Evolutionary conservation across 2,329 filamentous ascomycete genomes (phyloP).

Genomic region (Fusarium circinatum): DNA sequence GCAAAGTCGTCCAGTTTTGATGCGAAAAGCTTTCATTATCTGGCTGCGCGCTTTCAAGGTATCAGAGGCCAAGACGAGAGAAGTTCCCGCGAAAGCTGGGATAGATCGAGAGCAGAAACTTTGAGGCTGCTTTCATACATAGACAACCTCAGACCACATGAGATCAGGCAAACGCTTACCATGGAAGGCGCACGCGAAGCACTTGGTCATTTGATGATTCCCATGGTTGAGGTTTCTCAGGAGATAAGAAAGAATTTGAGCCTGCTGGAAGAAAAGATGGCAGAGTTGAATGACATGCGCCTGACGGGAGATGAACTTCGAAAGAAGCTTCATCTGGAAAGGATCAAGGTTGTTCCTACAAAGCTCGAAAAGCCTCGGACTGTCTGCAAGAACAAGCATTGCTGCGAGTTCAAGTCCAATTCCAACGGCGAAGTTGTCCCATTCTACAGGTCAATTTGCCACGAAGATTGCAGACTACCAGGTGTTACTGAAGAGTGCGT

Average conservation of each 20-base stretch:
- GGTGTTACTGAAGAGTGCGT: slow-evolving; percentile 5
- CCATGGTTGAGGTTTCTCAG: slow-evolving; percentile 31
- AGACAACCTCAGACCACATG: slow-evolving; percentile 16
- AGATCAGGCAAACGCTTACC: slow-evolving; percentile 29
- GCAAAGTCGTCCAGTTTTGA: slow-evolving; percentile 29
- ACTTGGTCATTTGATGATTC: slow-evolving; percentile 14
- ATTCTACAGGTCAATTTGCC: slow-evolving; percentile 29
- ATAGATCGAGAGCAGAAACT: slow-evolving; percentile 18
- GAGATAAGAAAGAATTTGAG: slow-evolving; percentile 12
- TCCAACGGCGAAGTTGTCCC: not conserved
- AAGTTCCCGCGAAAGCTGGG: slow-evolving; percentile 28
- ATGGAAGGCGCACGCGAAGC: slow-evolving; percentile 24
- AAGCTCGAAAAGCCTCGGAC: slow-evolving; percentile 15
- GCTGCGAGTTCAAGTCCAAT: slow-evolving; percentile 18
- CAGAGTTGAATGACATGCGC: slow-evolving; percentile 2
- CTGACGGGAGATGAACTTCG: not conserved
- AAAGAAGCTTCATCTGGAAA: slow-evolving; percentile 6
- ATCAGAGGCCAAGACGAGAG: not conserved
- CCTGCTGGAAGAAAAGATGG: not conserved
- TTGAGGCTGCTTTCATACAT: slow-evolving; percentile 16
- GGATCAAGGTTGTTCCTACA: not conserved
- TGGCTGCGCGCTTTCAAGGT: slow-evolving; percentile 1
- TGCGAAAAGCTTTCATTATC: slow-evolving; percentile 28
- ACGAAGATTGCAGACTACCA: slow-evolving; percentile 10
- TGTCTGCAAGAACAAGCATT: slow-evolving; percentile 15